phyloP scores from a whole-genome alignment of 2,329 filamentous ascomycete species.

The Ustulina deusta region DNA sequence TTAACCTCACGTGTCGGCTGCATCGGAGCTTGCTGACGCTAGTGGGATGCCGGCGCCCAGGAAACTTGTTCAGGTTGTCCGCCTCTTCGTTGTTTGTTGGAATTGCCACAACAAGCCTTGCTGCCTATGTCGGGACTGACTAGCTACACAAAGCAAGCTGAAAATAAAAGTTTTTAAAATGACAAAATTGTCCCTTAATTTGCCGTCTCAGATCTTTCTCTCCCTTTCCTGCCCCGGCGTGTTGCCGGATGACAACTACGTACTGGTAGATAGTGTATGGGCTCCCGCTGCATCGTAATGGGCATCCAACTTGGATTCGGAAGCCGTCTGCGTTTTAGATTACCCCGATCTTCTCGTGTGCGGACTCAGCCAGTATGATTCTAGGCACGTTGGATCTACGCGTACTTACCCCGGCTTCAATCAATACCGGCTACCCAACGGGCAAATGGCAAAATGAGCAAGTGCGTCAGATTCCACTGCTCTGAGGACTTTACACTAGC shows the following conservation, averaged over 20 bases:
- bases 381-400: not conserved
- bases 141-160: constrained; percentile 1
- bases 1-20: constrained; percentile 19
- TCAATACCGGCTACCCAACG: constrained; percentile 14
- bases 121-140: not conserved
- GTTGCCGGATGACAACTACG: not conserved
- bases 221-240: not conserved
- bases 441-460: constrained; percentile 30
- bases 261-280: not conserved
- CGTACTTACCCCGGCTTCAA: constrained; percentile 19
- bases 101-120: constrained; percentile 11
- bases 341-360: constrained; percentile 15
- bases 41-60: constrained; percentile 16
- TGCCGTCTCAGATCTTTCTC: not conserved
- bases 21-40: constrained; percentile 18
- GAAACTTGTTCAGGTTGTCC: constrained; percentile 9
- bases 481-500: constrained; percentile 7
- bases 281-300: constrained; percentile 10
- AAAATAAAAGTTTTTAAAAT: not conserved
- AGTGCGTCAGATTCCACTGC: constrained; percentile 25
- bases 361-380: not conserved
- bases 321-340: constrained; percentile 24
- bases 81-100: constrained; percentile 11
- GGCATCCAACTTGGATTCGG: constrained; percentile 17
- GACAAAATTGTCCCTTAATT: not conserved